Base-by-base conservation (phyloP, 2,329 filamentous ascomycete species). In the Cercospora canescens region DNA sequence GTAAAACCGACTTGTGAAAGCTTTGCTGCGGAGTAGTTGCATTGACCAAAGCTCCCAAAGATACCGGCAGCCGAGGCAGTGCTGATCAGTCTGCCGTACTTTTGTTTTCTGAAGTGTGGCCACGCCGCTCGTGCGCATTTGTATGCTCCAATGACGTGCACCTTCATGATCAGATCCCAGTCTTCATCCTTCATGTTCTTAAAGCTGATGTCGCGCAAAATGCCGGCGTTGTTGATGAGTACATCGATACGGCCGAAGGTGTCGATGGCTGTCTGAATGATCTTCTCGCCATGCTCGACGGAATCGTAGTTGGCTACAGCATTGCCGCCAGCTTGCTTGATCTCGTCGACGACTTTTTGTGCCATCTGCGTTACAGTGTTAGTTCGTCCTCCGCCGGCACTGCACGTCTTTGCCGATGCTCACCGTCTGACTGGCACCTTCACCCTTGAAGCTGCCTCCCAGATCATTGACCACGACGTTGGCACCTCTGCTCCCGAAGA, bases 131-230 rank as follows among this genome's bases (percentile, higher is more conserved):
- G 90, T 68, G 95, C 87, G 80, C 92, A 96, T 88, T 97, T 98
- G 87, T 96, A 99, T 76, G 93, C 90, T 74, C 95, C 95, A 77
- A 89, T 91, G 75, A 97, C 89, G 81, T 99, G 94, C 65, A 98
- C 94, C 79, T 89, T 90, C 81, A 94, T 92, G 78, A 97, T 91
- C 73, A 97, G 83, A 78, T 99, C 94, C 95, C 95, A 99, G 80
- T 99, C 95, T 77, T 91, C 82, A 79, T 99, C 95, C 80, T 91
- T 95, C 88, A 98, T 96, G 83, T 98, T 98, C 87, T 97, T 97
- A 85, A 99, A 98, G 86, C 92, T 94, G 77, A 98, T 81, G 82
- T 98, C 94, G 68, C 94, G 91, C 67, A 97, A 86, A 77, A 98
- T 98, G 76, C 95, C 94, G 68, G 95, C 95, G 78, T 98, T 99